Evolutionary conservation across 78 protist species (phyloP).

Genomic region (Chrysochromulina parva): DNA sequence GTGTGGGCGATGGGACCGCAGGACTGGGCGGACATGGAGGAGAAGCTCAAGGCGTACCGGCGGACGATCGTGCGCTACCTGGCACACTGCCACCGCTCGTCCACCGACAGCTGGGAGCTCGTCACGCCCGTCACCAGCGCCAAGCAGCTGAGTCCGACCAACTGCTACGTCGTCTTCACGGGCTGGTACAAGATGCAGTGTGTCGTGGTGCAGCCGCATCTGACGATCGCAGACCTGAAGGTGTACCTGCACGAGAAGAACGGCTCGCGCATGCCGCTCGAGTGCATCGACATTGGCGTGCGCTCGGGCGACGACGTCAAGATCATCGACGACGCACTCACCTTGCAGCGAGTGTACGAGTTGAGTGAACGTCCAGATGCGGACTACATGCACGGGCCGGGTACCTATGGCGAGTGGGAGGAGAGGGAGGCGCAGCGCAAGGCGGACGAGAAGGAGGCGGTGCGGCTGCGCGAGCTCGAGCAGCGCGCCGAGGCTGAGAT

Average conservation of each 20-base stretch:
- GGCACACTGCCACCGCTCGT: not conserved
- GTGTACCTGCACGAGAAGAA: not conserved
- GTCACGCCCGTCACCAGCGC: too few relatives aligned
- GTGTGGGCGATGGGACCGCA: not conserved
- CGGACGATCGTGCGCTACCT: not conserved
- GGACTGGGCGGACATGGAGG: not conserved
- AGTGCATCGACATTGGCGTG: not conserved
- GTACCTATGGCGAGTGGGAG: too few relatives aligned
- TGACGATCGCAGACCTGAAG: not conserved
- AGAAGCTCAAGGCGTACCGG: not conserved
- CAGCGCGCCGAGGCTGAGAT: too few relatives aligned
- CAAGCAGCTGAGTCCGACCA: too few relatives aligned
- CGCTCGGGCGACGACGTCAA: not conserved
- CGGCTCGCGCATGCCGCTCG: not conserved
- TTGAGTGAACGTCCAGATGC: not conserved
- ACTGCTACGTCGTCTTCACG: not conserved
- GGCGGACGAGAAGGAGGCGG: too few relatives aligned
- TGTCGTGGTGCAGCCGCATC: not conserved
- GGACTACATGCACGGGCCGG: too few relatives aligned
- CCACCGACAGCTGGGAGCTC: not conserved
- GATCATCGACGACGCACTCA: not conserved
- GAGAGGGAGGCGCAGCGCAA: too few relatives aligned
- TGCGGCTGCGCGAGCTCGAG: too few relatives aligned
- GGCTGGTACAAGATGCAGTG: slow-evolving; percentile 7
- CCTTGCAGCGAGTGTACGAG: not conserved